Evolutionary conservation across 352 stramenopile genomes (phyloP).

Genomic region (Globisporangium iwayamae): DNA sequence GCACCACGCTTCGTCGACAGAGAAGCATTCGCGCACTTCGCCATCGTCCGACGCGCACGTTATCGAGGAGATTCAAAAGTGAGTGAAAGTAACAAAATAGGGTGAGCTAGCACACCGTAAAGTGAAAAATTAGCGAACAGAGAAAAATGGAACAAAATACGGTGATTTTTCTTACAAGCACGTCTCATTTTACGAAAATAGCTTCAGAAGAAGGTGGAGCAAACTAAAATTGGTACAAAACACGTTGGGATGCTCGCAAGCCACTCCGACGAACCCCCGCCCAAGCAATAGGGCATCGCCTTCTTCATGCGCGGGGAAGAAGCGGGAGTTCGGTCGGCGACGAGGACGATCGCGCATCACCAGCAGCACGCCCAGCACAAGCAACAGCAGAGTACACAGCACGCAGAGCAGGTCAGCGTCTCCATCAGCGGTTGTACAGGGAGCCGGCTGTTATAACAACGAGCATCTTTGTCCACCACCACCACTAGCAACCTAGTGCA

Average conservation of each 20-base stretch:
- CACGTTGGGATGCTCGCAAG: background rate
- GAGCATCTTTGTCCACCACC: background rate
- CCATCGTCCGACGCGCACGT: background rate
- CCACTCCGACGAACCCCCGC: background rate
- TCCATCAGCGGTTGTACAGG: background rate
- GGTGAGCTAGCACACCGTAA: constrained; percentile 7
- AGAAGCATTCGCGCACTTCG: background rate
- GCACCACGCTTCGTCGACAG: background rate
- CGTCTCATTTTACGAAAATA: background rate
- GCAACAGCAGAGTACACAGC: background rate
- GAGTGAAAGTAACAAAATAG: constrained; percentile 17
- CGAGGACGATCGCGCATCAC: constrained; percentile 6
- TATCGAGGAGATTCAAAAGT: constrained; percentile 3
- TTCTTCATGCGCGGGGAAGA: constrained; percentile 19
- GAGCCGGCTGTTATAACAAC: background rate
- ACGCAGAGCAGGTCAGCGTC: background rate
- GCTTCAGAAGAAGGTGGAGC: background rate
- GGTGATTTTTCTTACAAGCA: constrained; percentile 2
- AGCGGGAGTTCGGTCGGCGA: constrained; percentile 11
- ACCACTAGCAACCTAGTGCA: constrained; percentile 13
- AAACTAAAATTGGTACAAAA: background rate
- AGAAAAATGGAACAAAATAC: background rate
- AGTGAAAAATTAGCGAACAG: background rate
- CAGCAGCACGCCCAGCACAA: background rate
- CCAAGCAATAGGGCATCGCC: constrained; percentile 9